Percentiles rank a stretch among this genome's conserved stretches.
phyloP scores from a whole-genome alignment of 1,139 yeast species.

The Geotrichum histeridarum region DNA sequence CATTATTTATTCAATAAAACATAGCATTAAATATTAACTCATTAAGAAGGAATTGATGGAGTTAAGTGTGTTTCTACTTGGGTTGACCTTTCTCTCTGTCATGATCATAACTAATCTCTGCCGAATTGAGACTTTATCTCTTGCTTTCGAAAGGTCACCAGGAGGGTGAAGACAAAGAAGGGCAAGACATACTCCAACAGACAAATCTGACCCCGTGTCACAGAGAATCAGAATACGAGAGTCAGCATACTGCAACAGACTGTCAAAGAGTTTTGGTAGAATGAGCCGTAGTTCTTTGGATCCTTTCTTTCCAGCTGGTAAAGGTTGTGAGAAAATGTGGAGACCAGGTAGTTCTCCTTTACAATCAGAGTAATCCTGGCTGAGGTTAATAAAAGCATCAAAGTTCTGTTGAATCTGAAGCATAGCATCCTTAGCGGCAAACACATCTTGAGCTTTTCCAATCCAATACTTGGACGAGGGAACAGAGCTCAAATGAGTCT shows the following conservation, averaged over 20 bases:
- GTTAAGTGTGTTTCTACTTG: conserved; percentile 72
- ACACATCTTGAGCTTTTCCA: conserved; percentile 16
- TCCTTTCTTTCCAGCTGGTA: conserved; percentile 56
- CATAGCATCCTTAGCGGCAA: background rate
- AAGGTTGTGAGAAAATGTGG: background rate
- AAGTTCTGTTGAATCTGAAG: conserved; percentile 9
- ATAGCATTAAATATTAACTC: conserved; percentile 20
- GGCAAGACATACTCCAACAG: conserved; percentile 55
- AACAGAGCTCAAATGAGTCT: conserved; percentile 7
- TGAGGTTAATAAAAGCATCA: conserved; percentile 20
- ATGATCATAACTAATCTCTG: conserved; percentile 52
- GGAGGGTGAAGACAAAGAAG: conserved; percentile 48
- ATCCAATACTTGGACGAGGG: conserved; percentile 24
- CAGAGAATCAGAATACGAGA: conserved; percentile 47
- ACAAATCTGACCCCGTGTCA: conserved; percentile 60
- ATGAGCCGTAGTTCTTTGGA: conserved; percentile 49
- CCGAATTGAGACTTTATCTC: conserved; percentile 43
- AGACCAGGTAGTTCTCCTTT: background rate
- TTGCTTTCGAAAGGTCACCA: conserved; percentile 21
- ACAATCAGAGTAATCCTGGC: background rate
- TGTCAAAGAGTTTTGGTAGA: conserved; percentile 37
- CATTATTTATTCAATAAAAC: background rate
- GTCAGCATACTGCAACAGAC: conserved; percentile 10
- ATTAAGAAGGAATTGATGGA: conserved; percentile 32
- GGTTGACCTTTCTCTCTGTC: conserved; percentile 51